These are phyloP conservation scores for Ceriops decandra DNA, from an alignment of 345 rosid genomes.

Conservation along the genomic window DNA sequence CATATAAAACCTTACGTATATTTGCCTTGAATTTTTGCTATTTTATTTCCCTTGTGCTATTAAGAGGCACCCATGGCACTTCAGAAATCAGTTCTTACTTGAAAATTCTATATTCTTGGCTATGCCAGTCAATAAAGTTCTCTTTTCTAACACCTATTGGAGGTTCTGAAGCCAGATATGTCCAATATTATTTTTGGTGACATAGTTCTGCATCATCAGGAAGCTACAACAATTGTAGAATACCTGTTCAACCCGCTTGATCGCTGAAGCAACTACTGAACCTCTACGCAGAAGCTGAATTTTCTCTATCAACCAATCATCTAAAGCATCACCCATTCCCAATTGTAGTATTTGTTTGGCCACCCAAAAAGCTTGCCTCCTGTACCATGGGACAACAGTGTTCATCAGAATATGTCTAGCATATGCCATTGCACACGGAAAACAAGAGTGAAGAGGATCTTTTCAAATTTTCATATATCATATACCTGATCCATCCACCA, in stretches of 20 bases:
- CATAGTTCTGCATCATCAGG: not conserved
- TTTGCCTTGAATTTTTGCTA: not conserved
- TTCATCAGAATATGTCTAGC: slow-evolving; percentile 11
- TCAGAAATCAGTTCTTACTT: not conserved
- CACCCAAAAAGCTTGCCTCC: slow-evolving; percentile 98
- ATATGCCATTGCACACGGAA: not conserved
- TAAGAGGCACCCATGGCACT: too few relatives aligned
- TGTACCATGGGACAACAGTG: slow-evolving; percentile 28
- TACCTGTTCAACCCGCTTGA: slow-evolving; percentile 89
- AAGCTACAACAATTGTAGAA: not conserved
- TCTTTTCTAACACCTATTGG: not conserved
- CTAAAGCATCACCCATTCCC: slow-evolving; percentile 99
- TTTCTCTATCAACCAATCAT: slow-evolving; percentile 97
- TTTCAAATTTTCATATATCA: not conserved
- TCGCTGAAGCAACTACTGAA: slow-evolving; percentile 80
- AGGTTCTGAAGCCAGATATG: not conserved
- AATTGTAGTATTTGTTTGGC: slow-evolving; percentile 94
- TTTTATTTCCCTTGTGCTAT: not conserved
- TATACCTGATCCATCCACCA: slow-evolving; percentile 99
- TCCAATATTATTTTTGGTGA: not conserved
- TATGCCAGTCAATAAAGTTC: not conserved
- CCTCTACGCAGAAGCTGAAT: slow-evolving; percentile 82
- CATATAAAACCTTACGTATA: not conserved
- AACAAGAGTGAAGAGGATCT: not conserved
- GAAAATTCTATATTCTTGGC: not conserved